Conservation (phyloP, 148 eudicot species). For the Amaranthus hypochondriacus region DNA sequence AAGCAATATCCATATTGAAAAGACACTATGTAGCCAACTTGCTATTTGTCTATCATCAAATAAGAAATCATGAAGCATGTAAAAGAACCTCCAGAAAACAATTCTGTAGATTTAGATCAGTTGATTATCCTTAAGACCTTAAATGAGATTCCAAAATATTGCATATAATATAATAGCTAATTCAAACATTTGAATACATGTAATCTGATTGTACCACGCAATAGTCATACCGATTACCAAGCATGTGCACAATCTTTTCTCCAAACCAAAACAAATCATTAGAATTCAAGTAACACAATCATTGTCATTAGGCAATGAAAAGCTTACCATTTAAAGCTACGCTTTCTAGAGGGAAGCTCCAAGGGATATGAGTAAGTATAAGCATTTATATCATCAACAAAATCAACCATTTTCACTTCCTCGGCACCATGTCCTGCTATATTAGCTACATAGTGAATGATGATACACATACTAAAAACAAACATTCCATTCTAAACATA, state of each 20-base stretch:
- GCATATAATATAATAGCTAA: too few relatives aligned
- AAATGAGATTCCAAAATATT: too few relatives aligned
- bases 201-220: too few relatives aligned
- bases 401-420: slow-evolving; percentile 59
- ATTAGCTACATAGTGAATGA: slow-evolving; percentile 9
- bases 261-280: background rate
- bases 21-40: background rate
- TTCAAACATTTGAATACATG: too few relatives aligned
- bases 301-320: background rate
- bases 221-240: too few relatives aligned
- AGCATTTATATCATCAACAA: slow-evolving; percentile 75
- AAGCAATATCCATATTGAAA: background rate
- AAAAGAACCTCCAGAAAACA: background rate
- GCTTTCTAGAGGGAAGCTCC: slow-evolving; percentile 57
- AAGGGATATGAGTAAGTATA: slow-evolving; percentile 65
- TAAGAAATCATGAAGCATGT: background rate
- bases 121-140: too few relatives aligned
- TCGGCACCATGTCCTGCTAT: slow-evolving; percentile 58
- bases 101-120: background rate
- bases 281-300: background rate
- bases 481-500: background rate
- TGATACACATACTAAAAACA: background rate
- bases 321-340: slow-evolving; percentile 69
- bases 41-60: background rate
- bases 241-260: background rate